Evolutionary conservation across 148 eudicot genomes (phyloP), one percentile per base, ranked within the genome.

Genomic region (Rhododendron vialii): DNA sequence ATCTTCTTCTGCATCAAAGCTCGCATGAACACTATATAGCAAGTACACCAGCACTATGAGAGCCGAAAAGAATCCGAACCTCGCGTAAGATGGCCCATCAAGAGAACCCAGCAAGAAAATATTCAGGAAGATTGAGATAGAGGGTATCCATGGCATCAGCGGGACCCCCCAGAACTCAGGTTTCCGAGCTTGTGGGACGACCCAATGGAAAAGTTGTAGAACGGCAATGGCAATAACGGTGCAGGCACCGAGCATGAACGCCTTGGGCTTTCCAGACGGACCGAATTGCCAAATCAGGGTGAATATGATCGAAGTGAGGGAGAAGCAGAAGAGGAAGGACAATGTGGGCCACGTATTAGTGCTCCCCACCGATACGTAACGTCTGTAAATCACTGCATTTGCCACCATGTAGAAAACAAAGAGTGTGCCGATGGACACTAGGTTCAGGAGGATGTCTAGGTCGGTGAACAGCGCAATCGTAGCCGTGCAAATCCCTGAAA

Each of bases 91-190:
- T 7, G 92, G 94, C 78, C 91, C 90, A 74, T 95, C 95, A 13
- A 94, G 94, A 35, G 92, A 91, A 2, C 98, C 98, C 57, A 96
- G 85, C 86, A 96, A 81, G 90, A 96, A 95, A 74, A 96, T 91
- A 88, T 95, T 96, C 33, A 96, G 90, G 82, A 95, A 96, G 47
- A 96, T 93, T 11, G 99, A 96, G n/a, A 90, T 33, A 4, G 93
- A 92, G 14, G 99, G 98, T 85, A 93, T 84, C 95, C 98, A 96
- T 59, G 98, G 99, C 99, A 95, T 96, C 59, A 96, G 73, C 10
- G 99, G 99, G 89, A 95, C 99, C 15, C 99, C 98, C 99, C 99
- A 96, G 82, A 92, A 93, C 92, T 96, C 95, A 4, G 99, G 98
- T 82, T 92, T 93, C 12, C 90, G 87, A 6, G 92, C 94, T 61